Evolutionary conservation across 495 filamentous ascomycete genomes (phyloP), one percentile per base, ranked within the genome.

Genomic region (Cladorrhinum samala): DNA sequence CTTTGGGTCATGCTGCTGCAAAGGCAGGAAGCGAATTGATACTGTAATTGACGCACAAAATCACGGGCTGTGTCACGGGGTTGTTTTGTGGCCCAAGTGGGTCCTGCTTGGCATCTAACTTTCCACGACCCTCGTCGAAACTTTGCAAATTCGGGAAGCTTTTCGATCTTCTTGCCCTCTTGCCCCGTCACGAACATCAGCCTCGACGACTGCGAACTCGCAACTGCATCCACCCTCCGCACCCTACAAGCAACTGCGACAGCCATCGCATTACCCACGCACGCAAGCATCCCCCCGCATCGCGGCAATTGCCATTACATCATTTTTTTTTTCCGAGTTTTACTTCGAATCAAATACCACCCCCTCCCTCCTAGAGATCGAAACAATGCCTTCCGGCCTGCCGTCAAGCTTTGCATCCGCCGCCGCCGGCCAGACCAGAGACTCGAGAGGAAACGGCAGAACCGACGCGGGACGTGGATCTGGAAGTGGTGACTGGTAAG

Each of bases 401-500:
- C 80, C 85, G 56, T 89, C 87, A 55, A 89, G 84, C 79, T 91
- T 91, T 77, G 87, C 87, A 65, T 88, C 86, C 59, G 86, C 87
- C 55, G 86, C 87, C 58, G 86, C 87, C 59, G 86, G 85, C 66
- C 86, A 88, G 70, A 81, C 72, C 59, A 73, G 75, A 63, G 77
- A 80, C 54, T 78, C 62, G 2, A 60, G 68, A 56, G 65, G 58
- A 46, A 52, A 46, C 44, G 59, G 59, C 55, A 53, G 63, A 49
- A 52, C 55, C 39, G 63, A 68, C 49, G 49, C 51, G 2, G 55
- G 56, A 20, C 65, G 65, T 21, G 63, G 62, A 5, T 56, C 63
- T 11, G 65, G 63, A 27, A 62, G 60, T 48, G 58, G 64, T 46
- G 69, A 71, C 62, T 65, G 68, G 68, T 68, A 60, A 68, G 69